Conservation (phyloP, 2,329 filamentous ascomycete genomes). For the Verticillium albo-atrum region DNA sequence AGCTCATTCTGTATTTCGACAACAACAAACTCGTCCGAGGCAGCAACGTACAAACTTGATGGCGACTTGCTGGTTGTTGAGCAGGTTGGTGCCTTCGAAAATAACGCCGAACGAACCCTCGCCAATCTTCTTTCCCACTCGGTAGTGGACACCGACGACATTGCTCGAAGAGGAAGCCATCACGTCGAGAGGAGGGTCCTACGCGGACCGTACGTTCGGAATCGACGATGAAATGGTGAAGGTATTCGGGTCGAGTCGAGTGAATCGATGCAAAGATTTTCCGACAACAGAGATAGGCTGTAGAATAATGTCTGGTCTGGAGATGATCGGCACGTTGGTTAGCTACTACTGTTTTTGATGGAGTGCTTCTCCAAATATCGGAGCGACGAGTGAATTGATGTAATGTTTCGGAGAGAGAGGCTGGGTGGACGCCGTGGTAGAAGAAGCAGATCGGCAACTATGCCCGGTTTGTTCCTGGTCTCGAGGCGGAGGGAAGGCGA, state of each 20-base stretch:
- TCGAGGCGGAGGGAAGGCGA: slow-evolving; percentile 1
- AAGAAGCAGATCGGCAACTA: not conserved
- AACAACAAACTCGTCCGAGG: too few relatives aligned
- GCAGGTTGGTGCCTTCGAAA: slow-evolving; percentile 95
- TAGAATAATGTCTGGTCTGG: not conserved
- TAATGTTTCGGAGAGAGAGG: not conserved
- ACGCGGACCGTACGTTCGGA: slow-evolving; percentile 17
- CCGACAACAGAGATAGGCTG: not conserved
- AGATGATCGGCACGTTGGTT: not conserved
- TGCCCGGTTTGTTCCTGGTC: slow-evolving; percentile 2
- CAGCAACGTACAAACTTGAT: slow-evolving; percentile 87
- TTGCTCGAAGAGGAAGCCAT: slow-evolving; percentile 93
- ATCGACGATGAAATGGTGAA: slow-evolving; percentile 6
- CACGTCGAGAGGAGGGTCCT: slow-evolving; percentile 20
- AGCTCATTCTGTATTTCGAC: not conserved
- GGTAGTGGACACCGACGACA: slow-evolving; percentile 97
- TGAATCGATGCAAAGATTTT: not conserved
- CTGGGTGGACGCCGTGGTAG: not conserved
- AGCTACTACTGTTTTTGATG: not conserved
- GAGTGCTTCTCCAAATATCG: not conserved
- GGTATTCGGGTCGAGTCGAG: not conserved
- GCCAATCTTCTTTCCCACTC: slow-evolving; percentile 98
- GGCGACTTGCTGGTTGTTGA: slow-evolving; percentile 98
- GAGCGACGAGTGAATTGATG: not conserved
- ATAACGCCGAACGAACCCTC: slow-evolving; percentile 98